phyloP scores from a whole-genome alignment of 2,329 filamentous ascomycete species.

The Neofusicoccum umdonicola region DNA sequence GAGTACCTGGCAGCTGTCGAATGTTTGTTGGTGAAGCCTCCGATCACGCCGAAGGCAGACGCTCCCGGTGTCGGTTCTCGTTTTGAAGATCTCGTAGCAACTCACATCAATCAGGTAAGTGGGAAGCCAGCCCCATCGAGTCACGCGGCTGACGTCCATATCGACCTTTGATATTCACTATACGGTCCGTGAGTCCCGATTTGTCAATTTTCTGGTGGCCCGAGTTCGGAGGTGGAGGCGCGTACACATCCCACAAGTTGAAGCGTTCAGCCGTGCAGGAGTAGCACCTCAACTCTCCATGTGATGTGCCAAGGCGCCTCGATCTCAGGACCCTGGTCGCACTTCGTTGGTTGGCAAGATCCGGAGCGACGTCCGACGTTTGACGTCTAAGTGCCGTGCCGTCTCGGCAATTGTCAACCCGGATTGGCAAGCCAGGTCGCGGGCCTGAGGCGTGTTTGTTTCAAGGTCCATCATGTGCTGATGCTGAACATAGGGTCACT shows the following conservation, averaged over 20 bases:
- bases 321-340: not conserved
- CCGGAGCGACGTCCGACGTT: not conserved
- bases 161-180: slow-evolving; percentile 3
- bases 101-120: slow-evolving; percentile 34
- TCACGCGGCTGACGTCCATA: not conserved
- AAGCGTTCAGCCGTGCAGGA: not conserved
- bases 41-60: slow-evolving; percentile 28
- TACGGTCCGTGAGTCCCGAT: not conserved
- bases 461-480: not conserved
- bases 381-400: not conserved
- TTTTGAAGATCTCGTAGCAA: slow-evolving; percentile 38
- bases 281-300: not conserved
- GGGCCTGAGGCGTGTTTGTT: not conserved
- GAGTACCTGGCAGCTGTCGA: slow-evolving; percentile 36
- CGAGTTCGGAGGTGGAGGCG: not conserved
- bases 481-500: not conserved
- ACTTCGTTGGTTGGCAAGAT: not conserved
- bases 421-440: not conserved
- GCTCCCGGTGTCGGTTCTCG: slow-evolving; percentile 33
- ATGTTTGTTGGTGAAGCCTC: slow-evolving; percentile 31
- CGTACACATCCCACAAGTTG: not conserved
- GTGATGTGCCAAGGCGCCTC: not conserved
- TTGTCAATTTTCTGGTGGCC: not conserved
- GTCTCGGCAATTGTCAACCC: not conserved
- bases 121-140: slow-evolving; percentile 19